Evolutionary conservation across 2,329 filamentous ascomycete species (phyloP).

Genomic region (Byssothecium circinans): DNA sequence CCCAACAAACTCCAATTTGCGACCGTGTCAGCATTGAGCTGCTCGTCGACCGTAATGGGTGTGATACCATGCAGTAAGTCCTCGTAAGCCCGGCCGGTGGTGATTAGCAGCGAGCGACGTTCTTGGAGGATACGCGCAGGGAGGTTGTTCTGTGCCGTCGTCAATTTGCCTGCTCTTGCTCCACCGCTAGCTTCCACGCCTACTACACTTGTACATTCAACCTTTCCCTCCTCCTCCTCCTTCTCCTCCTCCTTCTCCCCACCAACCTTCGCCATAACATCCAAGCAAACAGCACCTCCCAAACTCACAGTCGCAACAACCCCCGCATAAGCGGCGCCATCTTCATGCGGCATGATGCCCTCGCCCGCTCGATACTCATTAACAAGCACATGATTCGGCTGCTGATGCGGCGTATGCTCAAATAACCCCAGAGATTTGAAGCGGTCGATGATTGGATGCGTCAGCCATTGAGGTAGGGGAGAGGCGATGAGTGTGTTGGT

Average conservation of each 20-base stretch:
- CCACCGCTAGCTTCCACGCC: no score
- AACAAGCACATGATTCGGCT: conserved; percentile 87
- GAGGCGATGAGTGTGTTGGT: conserved; percentile 72
- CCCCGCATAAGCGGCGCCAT: conserved; percentile 82
- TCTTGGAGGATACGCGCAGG: conserved; percentile 73
- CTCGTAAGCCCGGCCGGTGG: conserved; percentile 67
- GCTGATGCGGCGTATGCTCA: conserved; percentile 67
- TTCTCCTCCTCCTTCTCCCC: conserved; percentile 54
- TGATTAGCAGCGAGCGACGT: conserved; percentile 76
- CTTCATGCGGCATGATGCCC: conserved; percentile 98
- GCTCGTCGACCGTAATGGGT: conserved; percentile 64
- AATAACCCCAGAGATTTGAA: conserved; percentile 55
- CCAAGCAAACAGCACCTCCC: conserved; percentile 74
- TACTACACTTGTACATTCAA: no score
- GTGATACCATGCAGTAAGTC: conserved; percentile 75
- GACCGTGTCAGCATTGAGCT: conserved; percentile 60
- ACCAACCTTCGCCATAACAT: conserved; percentile 60
- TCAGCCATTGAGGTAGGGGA: conserved; percentile 74
- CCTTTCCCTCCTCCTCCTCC: conserved; percentile 18
- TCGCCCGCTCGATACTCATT: conserved; percentile 88
- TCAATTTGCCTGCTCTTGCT: background rate
- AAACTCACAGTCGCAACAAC: conserved; percentile 91
- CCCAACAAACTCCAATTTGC: conserved; percentile 72
- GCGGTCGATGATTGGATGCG: conserved; percentile 67
- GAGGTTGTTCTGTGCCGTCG: conserved; percentile 12